phyloP scores from a whole-genome alignment of 208 protist species.

The Acanthamoeba royreba region DNA sequence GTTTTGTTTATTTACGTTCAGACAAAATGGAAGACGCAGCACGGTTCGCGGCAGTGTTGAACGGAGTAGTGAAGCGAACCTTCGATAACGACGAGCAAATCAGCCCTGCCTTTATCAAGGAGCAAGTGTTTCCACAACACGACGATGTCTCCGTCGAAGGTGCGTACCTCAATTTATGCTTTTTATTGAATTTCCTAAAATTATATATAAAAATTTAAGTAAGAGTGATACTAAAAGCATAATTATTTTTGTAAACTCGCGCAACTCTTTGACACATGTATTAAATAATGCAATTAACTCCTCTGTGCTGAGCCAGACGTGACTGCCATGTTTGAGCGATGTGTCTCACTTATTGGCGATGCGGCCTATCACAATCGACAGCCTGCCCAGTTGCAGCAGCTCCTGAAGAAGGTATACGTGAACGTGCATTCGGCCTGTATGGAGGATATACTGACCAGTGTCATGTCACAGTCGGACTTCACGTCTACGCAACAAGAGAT shows the following conservation, averaged over 20 bases:
- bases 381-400: neutral
- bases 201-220: too few relatives aligned
- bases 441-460: too few relatives aligned
- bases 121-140: neutral
- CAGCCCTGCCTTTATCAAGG: constrained; percentile 27
- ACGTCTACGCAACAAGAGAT: constrained; percentile 13
- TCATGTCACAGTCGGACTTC: neutral
- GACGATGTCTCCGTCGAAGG: neutral
- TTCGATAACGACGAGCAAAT: constrained; percentile 22
- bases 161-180: neutral
- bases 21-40: neutral
- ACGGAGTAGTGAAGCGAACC: constrained; percentile 4
- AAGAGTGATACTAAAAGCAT: too few relatives aligned
- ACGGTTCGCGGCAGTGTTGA: neutral
- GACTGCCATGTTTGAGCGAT: constrained; percentile 3
- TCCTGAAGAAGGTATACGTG: neutral
- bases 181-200: too few relatives aligned
- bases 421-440: too few relatives aligned
- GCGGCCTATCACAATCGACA: neutral
- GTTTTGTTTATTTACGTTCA: too few relatives aligned
- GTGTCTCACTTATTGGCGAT: neutral
- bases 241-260: too few relatives aligned
- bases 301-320: too few relatives aligned
- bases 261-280: too few relatives aligned
- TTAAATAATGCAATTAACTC: too few relatives aligned